Base-by-base conservation (phyloP, 257 asterid genomes). In the Nicotiana otophora region DNA sequence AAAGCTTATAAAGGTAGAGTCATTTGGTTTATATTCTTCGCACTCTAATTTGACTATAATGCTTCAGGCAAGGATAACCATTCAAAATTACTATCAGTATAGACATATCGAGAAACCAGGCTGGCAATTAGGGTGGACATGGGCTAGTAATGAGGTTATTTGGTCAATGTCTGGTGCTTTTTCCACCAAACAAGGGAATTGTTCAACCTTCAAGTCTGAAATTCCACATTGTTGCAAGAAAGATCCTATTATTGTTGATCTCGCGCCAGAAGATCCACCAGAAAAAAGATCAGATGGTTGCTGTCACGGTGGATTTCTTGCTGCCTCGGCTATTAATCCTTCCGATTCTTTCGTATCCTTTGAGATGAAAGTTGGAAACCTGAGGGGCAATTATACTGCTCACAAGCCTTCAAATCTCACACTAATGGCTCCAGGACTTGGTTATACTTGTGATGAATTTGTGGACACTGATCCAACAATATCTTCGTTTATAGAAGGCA, bases 111-210 rank as follows among this genome's bases (percentile, higher is more conserved):
- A 88, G 78, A 81, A 61, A 31, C 93, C 92, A 23, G 97, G 97
- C n/a, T 93, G 97, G 97, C 86, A 82, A 68, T 79, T 93, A 4
- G 93, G 97, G 72, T 93, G 97, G 97, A 80, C 62, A 31, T 93
- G 97, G 97, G 83, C 78, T 1, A 75, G 82, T 19, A 81, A 69
- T 60, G 95, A 93, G 83, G 87, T 88, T 7, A 91, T 91, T 19
- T 89, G 91, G 93, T 87, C 93, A 46, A 90, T 93, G 85, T 75
- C 87, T 19, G 95, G 97, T 58, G 94, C 91, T 61, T 82, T 91
- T 80, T 90, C 94, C 10, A 82, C 84, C 65, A 84, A 86, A 76
- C 94, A 88, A 86, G 96, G 96, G 66, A 87, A 90, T 36, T 93
- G 97, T 85, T 89, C 93, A 0, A 48, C 89, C 63, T 90, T 90